These are phyloP conservation scores for Aspergillus fructus DNA, from an alignment of 2,329 filamentous ascomycete species.

Conservation along the genomic window DNA sequence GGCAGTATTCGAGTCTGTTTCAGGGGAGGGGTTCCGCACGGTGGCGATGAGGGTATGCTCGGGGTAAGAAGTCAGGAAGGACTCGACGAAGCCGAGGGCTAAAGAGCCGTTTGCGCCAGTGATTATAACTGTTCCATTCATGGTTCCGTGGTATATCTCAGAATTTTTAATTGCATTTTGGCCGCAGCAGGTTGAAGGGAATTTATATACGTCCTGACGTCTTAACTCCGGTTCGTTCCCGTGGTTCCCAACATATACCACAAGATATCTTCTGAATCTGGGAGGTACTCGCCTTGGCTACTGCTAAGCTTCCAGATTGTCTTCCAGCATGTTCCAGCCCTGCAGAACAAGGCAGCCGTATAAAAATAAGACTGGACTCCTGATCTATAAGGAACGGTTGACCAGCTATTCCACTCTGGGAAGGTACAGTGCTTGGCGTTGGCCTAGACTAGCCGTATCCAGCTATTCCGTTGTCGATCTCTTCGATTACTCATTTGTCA, in stretches of 20 bases:
- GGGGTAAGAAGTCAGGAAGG: conserved; percentile 24
- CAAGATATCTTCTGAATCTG: not conserved
- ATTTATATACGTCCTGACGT: not conserved
- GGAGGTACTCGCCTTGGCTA: not conserved
- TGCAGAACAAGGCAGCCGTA: not conserved
- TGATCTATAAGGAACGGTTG: too few relatives aligned
- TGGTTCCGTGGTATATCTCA: too few relatives aligned
- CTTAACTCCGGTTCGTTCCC: too few relatives aligned
- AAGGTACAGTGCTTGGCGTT: conserved; percentile 8
- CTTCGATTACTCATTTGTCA: not conserved
- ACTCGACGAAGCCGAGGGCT: conserved; percentile 27
- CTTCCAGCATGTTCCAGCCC: not conserved
- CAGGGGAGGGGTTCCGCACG: conserved; percentile 28
- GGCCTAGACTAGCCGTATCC: not conserved
- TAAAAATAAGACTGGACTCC: not conserved
- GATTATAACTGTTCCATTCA: conserved; percentile 25
- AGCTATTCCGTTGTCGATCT: not conserved
- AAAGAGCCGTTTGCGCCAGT: conserved; percentile 36
- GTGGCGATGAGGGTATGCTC: conserved; percentile 26
- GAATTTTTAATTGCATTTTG: not conserved
- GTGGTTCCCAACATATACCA: not conserved
- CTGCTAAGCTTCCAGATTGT: not conserved
- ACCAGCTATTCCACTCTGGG: not conserved
- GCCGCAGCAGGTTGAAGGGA: not conserved
- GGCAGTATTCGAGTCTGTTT: conserved; percentile 28